Percentiles rank a stretch among this genome's conserved stretches.
phyloP scores from a whole-genome alignment of 2,329 filamentous ascomycete genomes.

The Chaetomium sp. region DNA sequence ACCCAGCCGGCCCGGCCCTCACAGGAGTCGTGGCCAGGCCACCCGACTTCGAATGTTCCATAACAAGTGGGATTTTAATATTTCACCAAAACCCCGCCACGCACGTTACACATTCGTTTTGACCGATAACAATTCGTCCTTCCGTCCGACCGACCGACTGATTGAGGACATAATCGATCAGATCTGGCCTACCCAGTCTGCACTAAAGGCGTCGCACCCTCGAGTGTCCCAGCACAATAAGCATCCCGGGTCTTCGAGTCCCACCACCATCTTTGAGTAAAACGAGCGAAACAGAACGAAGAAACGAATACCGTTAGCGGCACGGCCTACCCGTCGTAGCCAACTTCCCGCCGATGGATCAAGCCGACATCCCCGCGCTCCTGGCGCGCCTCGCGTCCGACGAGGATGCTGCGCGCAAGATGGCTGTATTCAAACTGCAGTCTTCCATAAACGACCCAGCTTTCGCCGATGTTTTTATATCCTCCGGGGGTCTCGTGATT shows the following conservation, averaged over 20 bases:
- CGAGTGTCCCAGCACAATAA: neutral
- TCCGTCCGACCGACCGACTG: no score
- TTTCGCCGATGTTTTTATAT: constrained; percentile 94
- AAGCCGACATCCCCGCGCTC: constrained; percentile 60
- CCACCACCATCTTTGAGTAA: neutral
- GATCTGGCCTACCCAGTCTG: no score
- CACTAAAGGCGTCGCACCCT: neutral
- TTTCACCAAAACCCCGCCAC: no score
- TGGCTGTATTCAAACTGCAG: constrained; percentile 98
- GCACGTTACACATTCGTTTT: no score
- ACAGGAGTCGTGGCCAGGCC: neutral
- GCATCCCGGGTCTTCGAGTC: no score
- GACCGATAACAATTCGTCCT: no score
- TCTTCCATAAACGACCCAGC: constrained; percentile 90
- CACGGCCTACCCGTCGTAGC: neutral
- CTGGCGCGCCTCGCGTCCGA: constrained; percentile 59
- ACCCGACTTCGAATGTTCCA: no score
- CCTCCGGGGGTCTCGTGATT: constrained; percentile 75
- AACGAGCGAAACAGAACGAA: neutral
- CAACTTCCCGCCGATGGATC: constrained; percentile 44
- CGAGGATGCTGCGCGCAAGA: constrained; percentile 90
- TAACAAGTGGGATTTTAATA: no score
- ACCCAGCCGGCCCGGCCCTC: neutral
- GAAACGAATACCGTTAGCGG: neutral
- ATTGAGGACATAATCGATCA: no score